Evolutionary conservation across 1,284 basidiomycete species (phyloP), one percentile per base, ranked within the genome.

Genomic region (Inonotus hispidus): DNA sequence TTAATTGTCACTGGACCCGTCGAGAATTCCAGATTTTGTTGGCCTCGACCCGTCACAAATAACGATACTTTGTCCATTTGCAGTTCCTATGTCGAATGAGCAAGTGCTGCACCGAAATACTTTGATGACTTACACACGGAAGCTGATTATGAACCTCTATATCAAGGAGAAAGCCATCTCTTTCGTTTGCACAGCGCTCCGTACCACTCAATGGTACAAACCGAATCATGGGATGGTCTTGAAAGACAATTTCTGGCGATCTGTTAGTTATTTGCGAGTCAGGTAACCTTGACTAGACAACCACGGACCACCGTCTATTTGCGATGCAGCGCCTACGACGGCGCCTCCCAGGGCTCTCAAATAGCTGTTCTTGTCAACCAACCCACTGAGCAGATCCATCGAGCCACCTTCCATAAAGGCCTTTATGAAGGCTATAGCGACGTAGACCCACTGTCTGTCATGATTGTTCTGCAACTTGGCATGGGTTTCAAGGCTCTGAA

Each of bases 361-460:
- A 68, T 88, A 89, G 23, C 73, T 72, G 1, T 73, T 64, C 61
- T 79, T 77, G 64, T 84, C 81, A 3, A 77, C 76, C 52, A 81
- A 75, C 32, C 79, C 75, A 63, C 81, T 73, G 52, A 89, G 70
- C 53, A 86, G 66, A 43, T 84, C 83, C 45, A 75, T 72, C 3
- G 78, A 80, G 39, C 74, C 69, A 61, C 81, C 82, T 49, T 83
- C 82, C 7, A 84, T 79, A 64, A 81, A 87, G 16, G 82, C 80
- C 68, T 83, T 85, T 50, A 93, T 74, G 70, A 88, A 91, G 3
- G 84, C 80, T 32, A 92, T 75, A 7, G 87, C 76, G 21, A 84
- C 78, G 63, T 85, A 81, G 21, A 90, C 79, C 91, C 91, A 93
- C 66, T 91, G 88, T 45, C 79, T 74, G 65, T 90, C 86, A 61